Percentiles rank a stretch among this genome's conserved stretches.
phyloP scores from a whole-genome alignment of 2,329 filamentous ascomycete species.

The Diaporthe nobilis region DNA sequence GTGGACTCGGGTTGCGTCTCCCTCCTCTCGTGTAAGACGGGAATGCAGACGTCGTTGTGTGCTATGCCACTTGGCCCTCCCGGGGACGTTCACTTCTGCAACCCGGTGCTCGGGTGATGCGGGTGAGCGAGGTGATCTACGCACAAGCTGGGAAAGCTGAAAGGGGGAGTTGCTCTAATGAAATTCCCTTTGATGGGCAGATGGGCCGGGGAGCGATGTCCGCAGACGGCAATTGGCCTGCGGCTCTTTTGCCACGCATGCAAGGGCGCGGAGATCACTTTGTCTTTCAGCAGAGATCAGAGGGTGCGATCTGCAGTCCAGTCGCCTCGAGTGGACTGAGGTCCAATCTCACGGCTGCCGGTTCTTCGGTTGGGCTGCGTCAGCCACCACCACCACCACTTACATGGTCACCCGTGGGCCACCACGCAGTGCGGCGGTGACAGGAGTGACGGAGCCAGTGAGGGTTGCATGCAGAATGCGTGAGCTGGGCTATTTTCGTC shows the following conservation, averaged over 20 bases:
- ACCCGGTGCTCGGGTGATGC: background rate
- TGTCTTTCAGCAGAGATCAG: conserved; percentile 10
- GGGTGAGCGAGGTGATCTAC: conserved; percentile 12
- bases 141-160: background rate
- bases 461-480: background rate
- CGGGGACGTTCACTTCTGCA: background rate
- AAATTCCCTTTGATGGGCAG: background rate
- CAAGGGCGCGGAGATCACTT: conserved; percentile 27
- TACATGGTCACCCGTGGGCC: background rate
- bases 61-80: background rate
- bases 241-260: conserved; percentile 34
- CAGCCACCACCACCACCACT: conserved; percentile 5
- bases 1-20: background rate
- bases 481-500: conserved; percentile 7
- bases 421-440: background rate
- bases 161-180: background rate
- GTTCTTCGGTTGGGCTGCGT: conserved; percentile 9
- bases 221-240: conserved; percentile 32
- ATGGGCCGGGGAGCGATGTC: background rate
- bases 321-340: background rate
- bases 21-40: background rate
- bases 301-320: conserved; percentile 23
- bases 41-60: background rate
- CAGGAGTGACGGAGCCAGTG: background rate
- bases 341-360: conserved; percentile 19